phyloP scores from a whole-genome alignment of 331 rosid species.

The Erythrophleum ivorense region DNA sequence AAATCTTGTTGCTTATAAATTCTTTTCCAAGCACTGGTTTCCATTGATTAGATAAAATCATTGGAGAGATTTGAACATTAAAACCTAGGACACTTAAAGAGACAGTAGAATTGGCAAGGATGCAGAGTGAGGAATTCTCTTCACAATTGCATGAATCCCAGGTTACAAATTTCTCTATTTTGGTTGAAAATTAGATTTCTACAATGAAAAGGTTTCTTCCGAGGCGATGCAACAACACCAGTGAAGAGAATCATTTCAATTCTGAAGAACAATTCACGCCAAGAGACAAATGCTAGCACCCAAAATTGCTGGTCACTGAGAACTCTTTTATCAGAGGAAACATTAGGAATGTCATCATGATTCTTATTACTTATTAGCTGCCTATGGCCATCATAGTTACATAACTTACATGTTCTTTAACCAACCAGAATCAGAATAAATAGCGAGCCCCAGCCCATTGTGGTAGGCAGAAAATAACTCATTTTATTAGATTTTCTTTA shows the following conservation, averaged over 20 bases:
- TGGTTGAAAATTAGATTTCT: background rate
- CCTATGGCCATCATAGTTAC: background rate
- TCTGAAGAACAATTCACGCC: constrained; percentile 27
- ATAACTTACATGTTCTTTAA: constrained; percentile 10
- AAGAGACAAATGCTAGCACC: background rate
- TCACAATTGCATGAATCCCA: background rate
- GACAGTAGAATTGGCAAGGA: constrained; percentile 11
- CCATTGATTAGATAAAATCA: constrained; percentile 19
- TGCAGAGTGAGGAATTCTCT: constrained; percentile 30
- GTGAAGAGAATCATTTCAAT: constrained; percentile 14
- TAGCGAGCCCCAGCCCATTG: constrained; percentile 1
- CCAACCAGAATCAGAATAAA: constrained; percentile 8
- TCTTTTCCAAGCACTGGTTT: constrained; percentile 20
- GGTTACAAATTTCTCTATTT: constrained; percentile 3
- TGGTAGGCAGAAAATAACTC: background rate
- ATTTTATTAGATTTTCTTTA: background rate
- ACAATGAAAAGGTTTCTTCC: background rate
- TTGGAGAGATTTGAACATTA: background rate
- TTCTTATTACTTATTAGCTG: constrained; percentile 21
- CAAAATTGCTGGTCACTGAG: constrained; percentile 26
- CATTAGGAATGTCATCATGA: constrained; percentile 9
- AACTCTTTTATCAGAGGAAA: constrained; percentile 27
- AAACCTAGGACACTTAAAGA: constrained; percentile 4
- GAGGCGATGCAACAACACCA: background rate
- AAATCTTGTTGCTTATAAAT: background rate